Evolutionary conservation across 2,329 filamentous ascomycete species (phyloP), one percentile per base, ranked within the genome.

Genomic region (Trichoderma semiorbis): DNA sequence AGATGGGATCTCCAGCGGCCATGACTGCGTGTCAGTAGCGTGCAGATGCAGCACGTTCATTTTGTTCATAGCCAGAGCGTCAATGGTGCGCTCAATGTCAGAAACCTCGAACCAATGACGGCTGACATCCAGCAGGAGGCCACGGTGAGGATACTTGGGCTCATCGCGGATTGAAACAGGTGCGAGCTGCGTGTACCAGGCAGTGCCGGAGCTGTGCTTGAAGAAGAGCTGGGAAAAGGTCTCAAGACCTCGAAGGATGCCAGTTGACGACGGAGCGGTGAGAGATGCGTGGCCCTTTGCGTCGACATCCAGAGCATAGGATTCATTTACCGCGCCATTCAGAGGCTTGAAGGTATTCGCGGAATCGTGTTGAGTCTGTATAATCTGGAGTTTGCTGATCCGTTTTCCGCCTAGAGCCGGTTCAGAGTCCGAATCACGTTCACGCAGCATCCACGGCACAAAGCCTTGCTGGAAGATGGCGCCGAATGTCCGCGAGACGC

Each of bases 1-100:
- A 3, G 91, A 81, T 1, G 93, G 92, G 64, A 97, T 91, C 75
- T 94, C 93, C 28, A 97, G 84, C 0, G 94, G 94, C 92, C 93
- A 97, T 5, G 93, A 93, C 80, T 97, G 93, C 18, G 91, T 90
- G 80, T 97, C 93, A 5, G 93, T 96, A 71, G 91, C 86, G 83
- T 97, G 93, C 69, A 95, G 84, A 81, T 96, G 93, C 70, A 97
- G 85, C 7, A 90, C 86, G 82, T 96, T 96, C 85, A 96, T 87
- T 83, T 97, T 96, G 83, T 91, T 93, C 87, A 90, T 94, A 1
- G 92, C 84, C 74, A 92, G 82, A 53, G 90, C 92, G 78, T 97
- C 92, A 74, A 97, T 92, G 68, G 90, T 93, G 65, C 90, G 89
- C 77, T 90, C 86, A 75, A 97, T 90, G 76, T 92, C 88, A 4